Evolutionary conservation across 306 rosid genomes (phyloP).

Genomic region (Prunus kanzakura): DNA sequence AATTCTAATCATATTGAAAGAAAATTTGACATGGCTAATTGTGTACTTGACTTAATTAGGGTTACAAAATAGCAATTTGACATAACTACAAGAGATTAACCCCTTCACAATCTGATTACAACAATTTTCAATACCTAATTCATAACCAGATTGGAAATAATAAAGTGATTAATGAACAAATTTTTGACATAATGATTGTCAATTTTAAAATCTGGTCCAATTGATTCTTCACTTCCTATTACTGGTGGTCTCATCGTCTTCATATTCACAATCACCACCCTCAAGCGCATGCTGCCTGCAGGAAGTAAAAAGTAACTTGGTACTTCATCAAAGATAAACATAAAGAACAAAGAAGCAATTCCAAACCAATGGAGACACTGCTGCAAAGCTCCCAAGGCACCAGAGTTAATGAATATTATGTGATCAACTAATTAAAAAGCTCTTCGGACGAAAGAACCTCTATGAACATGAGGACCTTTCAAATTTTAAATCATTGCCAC

Average conservation of each 20-base stretch:
- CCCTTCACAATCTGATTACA: slow-evolving; percentile 9
- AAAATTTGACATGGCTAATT: neutral
- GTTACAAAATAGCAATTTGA: neutral
- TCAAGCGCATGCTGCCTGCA: slow-evolving; percentile 58
- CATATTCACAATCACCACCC: slow-evolving; percentile 35
- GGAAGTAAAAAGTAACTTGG: slow-evolving; percentile 7
- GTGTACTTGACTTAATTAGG: neutral
- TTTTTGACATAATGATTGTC: neutral
- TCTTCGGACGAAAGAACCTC: neutral
- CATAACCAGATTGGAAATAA: slow-evolving; percentile 1
- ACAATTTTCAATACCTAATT: neutral
- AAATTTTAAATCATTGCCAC: too few species aligned
- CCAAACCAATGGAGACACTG: neutral
- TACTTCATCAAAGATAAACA: neutral
- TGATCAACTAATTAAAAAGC: neutral
- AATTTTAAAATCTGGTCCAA: neutral
- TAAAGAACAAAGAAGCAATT: neutral
- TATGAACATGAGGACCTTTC: neutral
- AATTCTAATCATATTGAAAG: neutral
- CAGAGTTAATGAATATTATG: neutral
- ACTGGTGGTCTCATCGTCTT: slow-evolving; percentile 18
- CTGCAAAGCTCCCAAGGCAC: neutral
- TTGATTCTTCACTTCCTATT: slow-evolving; percentile 20
- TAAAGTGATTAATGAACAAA: slow-evolving; percentile 1
- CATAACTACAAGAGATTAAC: neutral